Conservation (phyloP, 2,329 filamentous ascomycete species). For the Fusarium sp. region DNA sequence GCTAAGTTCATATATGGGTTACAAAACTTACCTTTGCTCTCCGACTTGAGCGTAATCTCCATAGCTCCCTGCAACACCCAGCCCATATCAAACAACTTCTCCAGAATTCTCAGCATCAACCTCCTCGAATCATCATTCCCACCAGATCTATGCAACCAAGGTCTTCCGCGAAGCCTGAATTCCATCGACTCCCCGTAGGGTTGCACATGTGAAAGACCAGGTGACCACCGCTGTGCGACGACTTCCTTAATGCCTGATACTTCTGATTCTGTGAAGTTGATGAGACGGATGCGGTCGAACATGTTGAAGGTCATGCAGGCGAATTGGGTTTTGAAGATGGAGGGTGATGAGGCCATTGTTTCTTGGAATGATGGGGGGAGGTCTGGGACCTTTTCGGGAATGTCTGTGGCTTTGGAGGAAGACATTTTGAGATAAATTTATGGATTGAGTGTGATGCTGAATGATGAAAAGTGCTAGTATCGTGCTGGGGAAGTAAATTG, state of each 20-base stretch:
- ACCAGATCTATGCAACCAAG: neutral
- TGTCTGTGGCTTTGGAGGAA: neutral
- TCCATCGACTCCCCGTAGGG: constrained; percentile 12
- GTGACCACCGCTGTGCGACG: neutral
- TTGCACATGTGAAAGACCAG: neutral
- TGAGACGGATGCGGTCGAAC: constrained; percentile 13
- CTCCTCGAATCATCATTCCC: constrained; percentile 24
- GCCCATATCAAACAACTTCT: constrained; percentile 14
- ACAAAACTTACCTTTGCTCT: constrained; percentile 13
- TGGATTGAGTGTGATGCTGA: too few relatives aligned
- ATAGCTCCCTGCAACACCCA: constrained; percentile 20
- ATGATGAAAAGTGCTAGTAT: too few relatives aligned
- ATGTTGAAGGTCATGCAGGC: constrained; percentile 16
- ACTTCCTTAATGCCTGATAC: neutral
- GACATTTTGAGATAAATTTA: neutral
- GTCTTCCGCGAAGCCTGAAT: constrained; percentile 1
- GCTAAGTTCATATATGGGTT: neutral
- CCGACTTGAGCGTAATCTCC: constrained; percentile 12
- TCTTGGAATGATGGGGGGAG: constrained; percentile 23
- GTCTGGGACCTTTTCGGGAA: neutral
- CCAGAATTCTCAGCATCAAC: constrained; percentile 10
- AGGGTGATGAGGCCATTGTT: neutral
- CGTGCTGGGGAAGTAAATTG: too few relatives aligned
- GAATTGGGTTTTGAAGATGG: constrained; percentile 6
- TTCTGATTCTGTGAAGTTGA: constrained; percentile 12